Base-by-base conservation (phyloP, 208 protist genomes). In the Porcisia hertigi region DNA sequence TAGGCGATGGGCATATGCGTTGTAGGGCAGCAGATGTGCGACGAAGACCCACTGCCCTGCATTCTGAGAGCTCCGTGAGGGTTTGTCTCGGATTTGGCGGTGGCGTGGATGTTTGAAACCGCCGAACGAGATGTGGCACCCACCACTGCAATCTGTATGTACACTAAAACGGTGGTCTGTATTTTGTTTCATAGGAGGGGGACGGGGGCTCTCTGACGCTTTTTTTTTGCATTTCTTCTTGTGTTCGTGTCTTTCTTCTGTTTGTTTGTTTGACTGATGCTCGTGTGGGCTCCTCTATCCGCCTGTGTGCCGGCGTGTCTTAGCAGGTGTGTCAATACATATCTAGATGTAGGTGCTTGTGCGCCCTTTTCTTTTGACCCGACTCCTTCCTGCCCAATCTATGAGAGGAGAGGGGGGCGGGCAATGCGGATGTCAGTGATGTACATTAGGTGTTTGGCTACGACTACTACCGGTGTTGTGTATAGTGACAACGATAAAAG, bases 71-170 rank as follows among this genome's bases (percentile, higher is more conserved):
- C 20, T 25, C 54, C 23, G 54, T 25, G 20, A 0, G 5, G 54
- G 23, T 58, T 14, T 20, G 20, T 25, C 23, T 58, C 25, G 54
- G 54, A 20, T 25, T 58, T 58, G 20, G 25, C 18, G 30, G 2
- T 11, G 14, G 59, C n/a, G 59, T 43, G 30, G 36, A 14, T 6
- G 18, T 64, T 36, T 12, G 3, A 52, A 20, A 25, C 16, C 23
- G 39, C 41, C 12, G 43, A 16, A 3, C 20, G n/a, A 36, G n/a
- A 36, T 12, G 39, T 20, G 3, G 9, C 0, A 5, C 3, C 9
- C 9, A 69, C 52, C 14, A 9, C 69, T 72, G 34, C n/a, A n/a
- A 34, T 72, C 3, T 72, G 59, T 1, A 65, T 65, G 59, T 65
- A 65, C 43, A 65, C 34, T 12, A 65, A 25, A 45, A 25, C n/a